Evolutionary conservation across 164 flowering plant genomes (phyloP).

Genomic region (Stephania japonica): DNA sequence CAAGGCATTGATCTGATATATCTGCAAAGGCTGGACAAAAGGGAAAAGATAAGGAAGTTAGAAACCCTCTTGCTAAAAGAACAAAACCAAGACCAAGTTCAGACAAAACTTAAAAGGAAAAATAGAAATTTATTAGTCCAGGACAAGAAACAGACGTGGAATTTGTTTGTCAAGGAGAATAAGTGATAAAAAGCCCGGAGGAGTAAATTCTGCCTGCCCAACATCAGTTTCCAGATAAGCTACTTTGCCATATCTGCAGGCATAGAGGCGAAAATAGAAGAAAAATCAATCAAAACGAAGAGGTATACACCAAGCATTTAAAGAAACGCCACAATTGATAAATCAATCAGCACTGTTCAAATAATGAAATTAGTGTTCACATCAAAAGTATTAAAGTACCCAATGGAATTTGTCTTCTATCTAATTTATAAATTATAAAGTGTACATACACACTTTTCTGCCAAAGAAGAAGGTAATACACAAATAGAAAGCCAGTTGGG

Average conservation of each 20-base stretch:
- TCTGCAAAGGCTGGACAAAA: constrained; percentile 30
- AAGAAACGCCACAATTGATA: neutral
- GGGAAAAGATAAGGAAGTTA: neutral
- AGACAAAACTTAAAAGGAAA: neutral
- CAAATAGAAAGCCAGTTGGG: no score
- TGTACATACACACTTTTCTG: no score
- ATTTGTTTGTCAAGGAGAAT: constrained; percentile 50
- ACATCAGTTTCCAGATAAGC: constrained; percentile 93
- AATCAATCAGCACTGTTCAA: neutral
- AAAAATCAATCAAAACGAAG: neutral
- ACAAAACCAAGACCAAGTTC: neutral
- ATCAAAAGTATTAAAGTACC: neutral
- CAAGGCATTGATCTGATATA: constrained; percentile 65
- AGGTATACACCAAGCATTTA: neutral
- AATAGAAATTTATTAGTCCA: neutral
- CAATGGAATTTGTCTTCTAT: neutral
- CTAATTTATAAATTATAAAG: neutral
- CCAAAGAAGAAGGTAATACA: no score
- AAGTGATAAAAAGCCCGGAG: constrained; percentile 86
- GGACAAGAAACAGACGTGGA: constrained; percentile 39
- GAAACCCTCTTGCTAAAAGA: neutral
- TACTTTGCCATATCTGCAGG: constrained; percentile 57
- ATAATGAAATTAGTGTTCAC: neutral
- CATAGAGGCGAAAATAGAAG: neutral
- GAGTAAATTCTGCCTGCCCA: constrained; percentile 92